A percentile compares a stretch with the other conserved stretches of the same genome.
Evolutionary conservation across 345 rosid genomes (phyloP).

Genomic region (Salix koriyanagi): DNA sequence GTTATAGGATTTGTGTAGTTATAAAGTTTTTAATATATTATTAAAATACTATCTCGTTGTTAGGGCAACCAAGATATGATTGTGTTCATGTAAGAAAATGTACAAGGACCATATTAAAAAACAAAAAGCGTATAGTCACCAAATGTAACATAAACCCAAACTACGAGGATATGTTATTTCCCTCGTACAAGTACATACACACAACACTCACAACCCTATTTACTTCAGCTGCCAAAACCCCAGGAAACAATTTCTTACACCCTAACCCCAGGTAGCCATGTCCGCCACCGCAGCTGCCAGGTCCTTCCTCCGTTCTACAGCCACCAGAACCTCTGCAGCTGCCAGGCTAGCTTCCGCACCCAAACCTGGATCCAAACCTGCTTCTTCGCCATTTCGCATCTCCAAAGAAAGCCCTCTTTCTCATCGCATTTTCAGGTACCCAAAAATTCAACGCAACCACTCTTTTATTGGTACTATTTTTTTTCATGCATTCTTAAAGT

Average conservation of each 20-base stretch:
- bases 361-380: slow-evolving; percentile 27
- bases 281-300: slow-evolving; percentile 58
- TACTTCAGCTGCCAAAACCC: slow-evolving; percentile 4
- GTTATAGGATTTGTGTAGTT: too few relatives aligned
- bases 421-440: slow-evolving; percentile 61
- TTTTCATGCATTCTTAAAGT: background rate
- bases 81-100: too few relatives aligned
- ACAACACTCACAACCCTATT: background rate
- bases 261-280: slow-evolving; percentile 32
- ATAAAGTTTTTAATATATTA: too few relatives aligned
- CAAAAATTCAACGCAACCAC: background rate
- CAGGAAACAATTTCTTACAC: background rate
- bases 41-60: too few relatives aligned
- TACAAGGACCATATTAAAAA: background rate
- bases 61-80: too few relatives aligned
- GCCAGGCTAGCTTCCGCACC: slow-evolving; percentile 32
- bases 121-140: background rate
- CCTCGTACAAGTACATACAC: background rate
- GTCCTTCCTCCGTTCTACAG: slow-evolving; percentile 55
- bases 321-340: slow-evolving; percentile 19
- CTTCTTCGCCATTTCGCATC: slow-evolving; percentile 40
- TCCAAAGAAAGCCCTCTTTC: slow-evolving; percentile 48
- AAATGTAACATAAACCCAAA: background rate
- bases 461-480: background rate
- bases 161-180: background rate